A percentile compares a stretch with the other conserved stretches of the same genome.
Evolutionary conservation across 2,329 filamentous ascomycete species (phyloP).

Genomic region (Cercospora sp.): DNA sequence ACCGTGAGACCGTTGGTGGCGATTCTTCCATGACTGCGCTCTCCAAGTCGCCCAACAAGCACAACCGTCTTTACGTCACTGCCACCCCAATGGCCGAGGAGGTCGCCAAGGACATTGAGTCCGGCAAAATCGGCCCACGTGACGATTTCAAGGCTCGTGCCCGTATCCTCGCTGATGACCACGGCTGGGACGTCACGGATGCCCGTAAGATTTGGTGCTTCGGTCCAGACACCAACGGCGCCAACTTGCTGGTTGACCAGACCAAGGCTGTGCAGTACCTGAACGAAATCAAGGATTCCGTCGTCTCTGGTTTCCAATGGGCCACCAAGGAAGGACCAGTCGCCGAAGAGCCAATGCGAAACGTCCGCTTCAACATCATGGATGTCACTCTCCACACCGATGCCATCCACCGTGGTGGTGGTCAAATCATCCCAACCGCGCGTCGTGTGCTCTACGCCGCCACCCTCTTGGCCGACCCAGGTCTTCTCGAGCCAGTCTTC

Average conservation of each 20-base stretch:
- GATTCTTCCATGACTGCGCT: slow-evolving; percentile 93
- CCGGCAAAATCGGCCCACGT: slow-evolving; percentile 87
- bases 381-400: slow-evolving; percentile 99
- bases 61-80: slow-evolving; percentile 99
- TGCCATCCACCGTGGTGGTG: slow-evolving; percentile 99
- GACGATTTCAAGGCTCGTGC: slow-evolving; percentile 99
- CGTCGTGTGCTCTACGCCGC: slow-evolving; percentile 97
- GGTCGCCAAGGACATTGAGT: slow-evolving; percentile 84
- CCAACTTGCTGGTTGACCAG: slow-evolving; percentile 99
- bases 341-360: slow-evolving; percentile 97
- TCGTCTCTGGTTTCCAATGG: slow-evolving; percentile 99
- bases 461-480: slow-evolving; percentile 84
- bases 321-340: slow-evolving; percentile 95
- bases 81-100: slow-evolving; percentile 92
- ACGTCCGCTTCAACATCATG: slow-evolving; percentile 96
- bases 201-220: slow-evolving; percentile 99
- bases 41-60: slow-evolving; percentile 99
- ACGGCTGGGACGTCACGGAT: slow-evolving; percentile 99
- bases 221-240: slow-evolving; percentile 93
- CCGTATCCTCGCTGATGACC: slow-evolving; percentile 92
- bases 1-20: slow-evolving; percentile 89
- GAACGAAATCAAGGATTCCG: slow-evolving; percentile 99
- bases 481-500: slow-evolving; percentile 96
- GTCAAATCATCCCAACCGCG: slow-evolving; percentile 96
- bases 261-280: slow-evolving; percentile 99